Conservation (phyloP, 345 rosid species). For the Eucalyptus albens region DNA sequence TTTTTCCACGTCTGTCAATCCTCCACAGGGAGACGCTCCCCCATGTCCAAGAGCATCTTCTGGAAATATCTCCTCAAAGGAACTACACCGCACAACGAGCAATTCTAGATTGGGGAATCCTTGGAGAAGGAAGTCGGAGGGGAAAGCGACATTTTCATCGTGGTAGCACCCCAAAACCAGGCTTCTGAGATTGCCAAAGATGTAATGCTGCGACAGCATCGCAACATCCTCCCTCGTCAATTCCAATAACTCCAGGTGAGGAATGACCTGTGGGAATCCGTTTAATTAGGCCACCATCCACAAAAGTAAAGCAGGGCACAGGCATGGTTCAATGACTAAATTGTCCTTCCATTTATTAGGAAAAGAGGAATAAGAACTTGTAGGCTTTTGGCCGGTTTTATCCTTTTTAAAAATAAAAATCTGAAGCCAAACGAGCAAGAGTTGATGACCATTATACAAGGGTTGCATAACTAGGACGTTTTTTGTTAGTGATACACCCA, state of each 20-base stretch:
- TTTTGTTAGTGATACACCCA: accelerated
- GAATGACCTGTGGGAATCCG: neutral
- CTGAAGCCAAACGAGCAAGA: accelerated
- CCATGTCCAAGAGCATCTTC: neutral
- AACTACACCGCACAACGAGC: accelerated
- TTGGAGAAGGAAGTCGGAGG: accelerated
- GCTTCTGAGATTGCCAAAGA: accelerated
- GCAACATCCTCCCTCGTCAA: neutral
- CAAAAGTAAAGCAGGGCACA: neutral
- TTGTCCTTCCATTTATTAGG: neutral
- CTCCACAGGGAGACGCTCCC: neutral
- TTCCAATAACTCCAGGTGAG: accelerated
- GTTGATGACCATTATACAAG: accelerated
- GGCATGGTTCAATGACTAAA: accelerated
- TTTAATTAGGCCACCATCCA: neutral
- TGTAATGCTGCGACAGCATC: neutral
- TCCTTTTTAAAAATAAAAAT: too few species aligned
- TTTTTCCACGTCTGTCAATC: accelerated
- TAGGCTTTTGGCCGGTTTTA: too few species aligned
- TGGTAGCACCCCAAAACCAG: accelerated
- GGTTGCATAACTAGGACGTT: accelerated
- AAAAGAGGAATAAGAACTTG: too few species aligned
- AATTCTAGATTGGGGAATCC: accelerated
- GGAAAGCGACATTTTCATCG: neutral
- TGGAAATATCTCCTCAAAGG: neutral